phyloP scores from a whole-genome alignment of 805 yeast genomes.

The Lipomyces starkeyi region DNA sequence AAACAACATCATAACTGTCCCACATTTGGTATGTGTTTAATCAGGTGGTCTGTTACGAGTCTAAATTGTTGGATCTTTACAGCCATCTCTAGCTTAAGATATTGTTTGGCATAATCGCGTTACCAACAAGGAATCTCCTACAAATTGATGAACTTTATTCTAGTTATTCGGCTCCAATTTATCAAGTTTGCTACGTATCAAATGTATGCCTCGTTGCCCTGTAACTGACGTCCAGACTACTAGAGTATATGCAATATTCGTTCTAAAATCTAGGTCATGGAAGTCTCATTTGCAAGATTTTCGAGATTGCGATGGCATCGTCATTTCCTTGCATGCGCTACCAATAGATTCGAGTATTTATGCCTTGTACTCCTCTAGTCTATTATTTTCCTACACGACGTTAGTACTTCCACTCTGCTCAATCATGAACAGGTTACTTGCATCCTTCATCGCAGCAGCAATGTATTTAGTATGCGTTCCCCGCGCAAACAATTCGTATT shows the following conservation, averaged over 20 bases:
- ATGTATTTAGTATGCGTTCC: slow-evolving; percentile 54
- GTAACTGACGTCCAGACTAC: background rate
- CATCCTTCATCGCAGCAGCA: slow-evolving; percentile 47
- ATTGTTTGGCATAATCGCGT: too few species aligned
- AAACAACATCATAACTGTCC: too few species aligned
- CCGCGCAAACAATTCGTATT: slow-evolving; percentile 47
- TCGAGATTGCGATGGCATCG: background rate
- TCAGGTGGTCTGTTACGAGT: too few species aligned
- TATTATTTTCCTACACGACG: slow-evolving; percentile 20
- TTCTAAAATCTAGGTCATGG: background rate
- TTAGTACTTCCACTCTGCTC: background rate
- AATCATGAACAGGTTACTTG: slow-evolving; percentile 34
- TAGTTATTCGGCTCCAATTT: background rate
- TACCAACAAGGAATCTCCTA: too few species aligned
- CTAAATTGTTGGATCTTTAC: too few species aligned
- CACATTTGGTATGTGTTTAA: too few species aligned
- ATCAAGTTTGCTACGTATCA: background rate
- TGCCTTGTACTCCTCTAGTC: slow-evolving; percentile 21
- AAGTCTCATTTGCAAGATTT: too few species aligned
- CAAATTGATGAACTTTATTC: background rate
- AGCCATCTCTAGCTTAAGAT: too few species aligned
- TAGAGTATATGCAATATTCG: background rate
- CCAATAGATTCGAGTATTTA: slow-evolving; percentile 1
- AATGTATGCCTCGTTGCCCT: background rate
- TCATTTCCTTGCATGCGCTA: background rate